Conservation (phyloP, 1,284 basidiomycete genomes). For the Trametes polyzona region DNA sequence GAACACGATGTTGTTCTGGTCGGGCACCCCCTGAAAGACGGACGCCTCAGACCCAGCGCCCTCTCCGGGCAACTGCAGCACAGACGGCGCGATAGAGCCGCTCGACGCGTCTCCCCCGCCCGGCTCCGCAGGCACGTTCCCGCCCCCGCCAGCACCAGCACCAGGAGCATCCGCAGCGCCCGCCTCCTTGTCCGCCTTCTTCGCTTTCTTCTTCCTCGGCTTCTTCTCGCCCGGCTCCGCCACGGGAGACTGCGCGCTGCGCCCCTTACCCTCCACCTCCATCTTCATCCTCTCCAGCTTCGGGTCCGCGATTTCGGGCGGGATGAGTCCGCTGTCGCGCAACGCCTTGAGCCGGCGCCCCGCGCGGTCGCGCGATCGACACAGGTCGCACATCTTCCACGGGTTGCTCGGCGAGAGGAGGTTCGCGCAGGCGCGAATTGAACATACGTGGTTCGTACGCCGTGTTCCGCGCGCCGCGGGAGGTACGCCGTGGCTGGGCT, state of each 20-base stretch:
- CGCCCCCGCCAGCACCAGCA: neutral
- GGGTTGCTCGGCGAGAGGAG: conserved; percentile 45
- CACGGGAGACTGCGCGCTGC: conserved; percentile 4
- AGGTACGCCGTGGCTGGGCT: conserved; percentile 30
- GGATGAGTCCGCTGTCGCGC: conserved; percentile 31
- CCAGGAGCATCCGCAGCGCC: neutral
- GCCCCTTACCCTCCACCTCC: conserved; percentile 20
- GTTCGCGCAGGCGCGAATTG: conserved; percentile 48
- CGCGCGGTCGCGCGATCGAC: conserved; percentile 42
- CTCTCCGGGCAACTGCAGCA: no score
- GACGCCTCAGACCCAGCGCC: no score
- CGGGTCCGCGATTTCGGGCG: conserved; percentile 21
- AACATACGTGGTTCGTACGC: conserved; percentile 43
- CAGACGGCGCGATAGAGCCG: conserved; percentile 3
- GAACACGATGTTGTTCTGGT: conserved; percentile 25
- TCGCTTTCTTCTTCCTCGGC: conserved; percentile 25
- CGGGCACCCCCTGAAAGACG: no score
- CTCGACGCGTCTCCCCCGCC: neutral
- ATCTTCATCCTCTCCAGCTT: conserved; percentile 21
- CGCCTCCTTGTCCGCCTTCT: conserved; percentile 1
- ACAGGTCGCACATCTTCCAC: conserved; percentile 51
- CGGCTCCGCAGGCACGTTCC: neutral
- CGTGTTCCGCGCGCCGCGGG: conserved; percentile 39
- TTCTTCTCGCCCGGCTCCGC: conserved; percentile 5
- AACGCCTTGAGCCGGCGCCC: conserved; percentile 37